Base-by-base conservation (phyloP, 169 alveolate species). In the Cryptosporidium parvum region DNA sequence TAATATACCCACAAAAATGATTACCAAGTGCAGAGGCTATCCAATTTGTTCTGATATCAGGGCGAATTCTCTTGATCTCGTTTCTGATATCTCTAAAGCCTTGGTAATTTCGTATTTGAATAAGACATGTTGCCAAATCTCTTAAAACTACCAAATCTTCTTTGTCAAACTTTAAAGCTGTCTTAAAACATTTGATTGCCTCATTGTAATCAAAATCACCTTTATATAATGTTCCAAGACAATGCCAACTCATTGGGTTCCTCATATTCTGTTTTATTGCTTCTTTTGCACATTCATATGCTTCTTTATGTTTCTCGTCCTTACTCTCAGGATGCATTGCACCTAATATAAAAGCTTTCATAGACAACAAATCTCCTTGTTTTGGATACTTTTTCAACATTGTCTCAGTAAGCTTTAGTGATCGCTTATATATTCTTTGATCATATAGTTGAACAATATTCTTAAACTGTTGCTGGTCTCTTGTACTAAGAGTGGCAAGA, bases 181-280 rank as follows among this genome's bases (percentile, higher is more conserved):
- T 93, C 23, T 86, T 75, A 75, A 92, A 95, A 72, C 97, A 94
- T 72, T 94, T 96, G 37, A 94, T 93, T 42, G 99, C 97, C 80
- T 96, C 98, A 48, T 72, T 71, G 85, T 95, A 96, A 85, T 97
- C 96, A 93, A 93, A 94, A 85, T 91, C 93, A 18, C 84, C 85
- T 21, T 91, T 51, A 61, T 91, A 91, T 26, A 91, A 58, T 44
- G 86, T 53, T 1, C 93, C 93, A n/a, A 91, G 80, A 33, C 86
- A 91, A 33, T 91, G 93, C 93, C 93, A 91, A 72, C 92, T 80
- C 69, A 91, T 91, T 44, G 89, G 70, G 65, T 69, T 91, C 39
- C 37, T 85, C 67, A 91, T 45, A 73, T 91, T 91, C n/a, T 45
- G 45, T 10, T 85, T 70, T 3, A 91, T 84, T 62, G 92, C 92